phyloP scores from a whole-genome alignment of 768 basidiomycete species.

The Calvatia gigantea region DNA sequence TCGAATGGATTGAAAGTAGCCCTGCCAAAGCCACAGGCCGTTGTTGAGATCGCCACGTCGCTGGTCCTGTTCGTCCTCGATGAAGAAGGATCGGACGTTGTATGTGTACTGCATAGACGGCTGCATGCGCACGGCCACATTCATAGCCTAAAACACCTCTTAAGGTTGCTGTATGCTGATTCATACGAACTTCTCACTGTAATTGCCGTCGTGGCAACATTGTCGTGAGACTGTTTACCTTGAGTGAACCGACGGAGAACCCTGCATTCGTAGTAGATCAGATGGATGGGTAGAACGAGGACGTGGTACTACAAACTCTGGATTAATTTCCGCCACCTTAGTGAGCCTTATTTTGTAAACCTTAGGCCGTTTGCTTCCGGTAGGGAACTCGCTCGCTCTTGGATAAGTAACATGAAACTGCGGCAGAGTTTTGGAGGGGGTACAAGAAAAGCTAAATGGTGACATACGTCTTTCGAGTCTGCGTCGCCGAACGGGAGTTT shows the following conservation, averaged over 20 bases:
- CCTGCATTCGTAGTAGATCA: no score
- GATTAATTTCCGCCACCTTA: constrained; percentile 43
- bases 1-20: constrained; percentile 78
- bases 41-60: constrained; percentile 42
- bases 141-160: constrained; percentile 49
- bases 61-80: constrained; percentile 35
- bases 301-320: constrained; percentile 22
- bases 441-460: not conserved
- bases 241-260: constrained; percentile 56
- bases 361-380: constrained; percentile 50
- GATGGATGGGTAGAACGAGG: not conserved
- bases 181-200: constrained; percentile 38
- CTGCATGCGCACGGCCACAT: constrained; percentile 75
- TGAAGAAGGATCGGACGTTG: constrained; percentile 77
- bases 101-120: constrained; percentile 67
- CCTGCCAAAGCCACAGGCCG: constrained; percentile 72
- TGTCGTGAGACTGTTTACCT: constrained; percentile 64
- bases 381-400: constrained; percentile 22
- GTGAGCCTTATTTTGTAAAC: constrained; percentile 65
- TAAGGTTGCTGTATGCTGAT: not conserved
- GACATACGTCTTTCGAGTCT: constrained; percentile 48
- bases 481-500: constrained; percentile 54
- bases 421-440: not conserved
- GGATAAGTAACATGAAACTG: constrained; percentile 64
- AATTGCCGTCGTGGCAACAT: constrained; percentile 55